Percentiles rank a stretch among this genome's conserved stretches.
These are phyloP conservation scores for Coemansia brasiliensis DNA, from an alignment of 192 early-diverging fungal species.

Conservation along the genomic window DNA sequence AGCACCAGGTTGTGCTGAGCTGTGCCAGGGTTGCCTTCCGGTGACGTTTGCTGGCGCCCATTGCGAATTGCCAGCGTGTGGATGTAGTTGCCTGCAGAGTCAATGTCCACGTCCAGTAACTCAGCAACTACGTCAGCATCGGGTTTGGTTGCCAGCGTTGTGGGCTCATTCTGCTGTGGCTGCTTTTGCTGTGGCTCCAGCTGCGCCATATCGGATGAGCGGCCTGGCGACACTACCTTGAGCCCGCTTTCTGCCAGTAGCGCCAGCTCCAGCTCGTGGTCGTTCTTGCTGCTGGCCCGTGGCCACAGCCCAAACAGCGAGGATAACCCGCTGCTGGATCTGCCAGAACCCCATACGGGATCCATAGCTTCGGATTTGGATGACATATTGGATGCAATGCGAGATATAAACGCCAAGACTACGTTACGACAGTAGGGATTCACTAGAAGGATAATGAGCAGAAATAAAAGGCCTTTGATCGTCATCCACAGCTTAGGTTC, in stretches of 20 bases:
- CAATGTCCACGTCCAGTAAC: slow-evolving; percentile 46
- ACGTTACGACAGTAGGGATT: too few relatives aligned
- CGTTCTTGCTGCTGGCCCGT: slow-evolving; percentile 14
- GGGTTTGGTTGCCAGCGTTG: slow-evolving; percentile 2
- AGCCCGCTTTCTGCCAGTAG: slow-evolving; percentile 36
- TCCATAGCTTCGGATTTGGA: background rate
- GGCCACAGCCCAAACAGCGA: slow-evolving; percentile 27
- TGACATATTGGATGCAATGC: background rate
- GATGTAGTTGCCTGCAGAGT: slow-evolving; percentile 42
- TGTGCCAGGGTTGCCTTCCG: background rate
- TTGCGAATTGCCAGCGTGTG: slow-evolving; percentile 48
- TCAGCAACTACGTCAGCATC: slow-evolving; percentile 12
- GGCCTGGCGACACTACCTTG: slow-evolving; percentile 4
- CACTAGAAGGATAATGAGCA: too few relatives aligned
- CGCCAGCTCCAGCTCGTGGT: slow-evolving; percentile 24
- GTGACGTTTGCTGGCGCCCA: background rate
- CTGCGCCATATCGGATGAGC: background rate
- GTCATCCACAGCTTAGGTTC: too few relatives aligned
- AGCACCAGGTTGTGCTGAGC: slow-evolving; percentile 44
- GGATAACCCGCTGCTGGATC: background rate
- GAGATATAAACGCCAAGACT: too few relatives aligned
- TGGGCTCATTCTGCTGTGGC: background rate
- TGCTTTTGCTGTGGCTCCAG: background rate
- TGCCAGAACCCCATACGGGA: slow-evolving; percentile 15
- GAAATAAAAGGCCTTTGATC: too few relatives aligned